Conservation (phyloP, 2,329 filamentous ascomycete genomes). For the Fusarium oligoseptatum region DNA sequence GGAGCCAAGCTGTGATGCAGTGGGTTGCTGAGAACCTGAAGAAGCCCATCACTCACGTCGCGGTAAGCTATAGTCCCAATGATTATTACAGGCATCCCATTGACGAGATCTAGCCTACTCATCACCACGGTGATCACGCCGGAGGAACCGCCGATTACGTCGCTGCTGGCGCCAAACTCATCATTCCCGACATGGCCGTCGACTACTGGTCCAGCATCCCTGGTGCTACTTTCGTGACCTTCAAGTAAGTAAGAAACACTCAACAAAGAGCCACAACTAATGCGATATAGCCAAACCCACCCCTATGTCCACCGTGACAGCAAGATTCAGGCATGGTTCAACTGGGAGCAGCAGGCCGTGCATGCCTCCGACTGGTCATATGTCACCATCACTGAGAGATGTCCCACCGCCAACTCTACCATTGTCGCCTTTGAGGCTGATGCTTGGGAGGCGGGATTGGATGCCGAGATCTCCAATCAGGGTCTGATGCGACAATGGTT, state of each 20-base stretch:
- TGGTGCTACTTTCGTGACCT: conserved; percentile 2
- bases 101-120: conserved; percentile 7
- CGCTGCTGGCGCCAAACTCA: conserved; percentile 12
- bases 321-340: conserved; percentile 19
- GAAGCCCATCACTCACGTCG: conserved; percentile 21
- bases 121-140: conserved; percentile 21
- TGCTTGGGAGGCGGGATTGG: conserved; percentile 15
- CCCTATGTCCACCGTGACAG: conserved; percentile 13
- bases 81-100: not conserved
- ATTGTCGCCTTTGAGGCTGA: conserved; percentile 14
- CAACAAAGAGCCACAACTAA: not conserved
- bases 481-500: conserved; percentile 20
- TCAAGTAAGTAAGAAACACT: not conserved
- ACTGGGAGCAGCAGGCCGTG: conserved; percentile 12
- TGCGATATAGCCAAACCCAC: not conserved
- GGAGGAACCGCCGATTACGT: conserved; percentile 16
- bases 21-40: conserved; percentile 21
- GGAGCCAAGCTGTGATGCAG: conserved; percentile 11
- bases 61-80: not conserved
- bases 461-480: conserved; percentile 6
- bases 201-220: conserved; percentile 22
- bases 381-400: conserved; percentile 3
- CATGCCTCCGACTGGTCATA: conserved; percentile 19
- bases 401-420: conserved; percentile 3
- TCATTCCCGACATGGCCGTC: conserved; percentile 13